A percentile compares a stretch with the other conserved stretches of the same genome.
Conservation (phyloP, 805 yeast genomes). For the Lipomyces oligophaga region DNA sequence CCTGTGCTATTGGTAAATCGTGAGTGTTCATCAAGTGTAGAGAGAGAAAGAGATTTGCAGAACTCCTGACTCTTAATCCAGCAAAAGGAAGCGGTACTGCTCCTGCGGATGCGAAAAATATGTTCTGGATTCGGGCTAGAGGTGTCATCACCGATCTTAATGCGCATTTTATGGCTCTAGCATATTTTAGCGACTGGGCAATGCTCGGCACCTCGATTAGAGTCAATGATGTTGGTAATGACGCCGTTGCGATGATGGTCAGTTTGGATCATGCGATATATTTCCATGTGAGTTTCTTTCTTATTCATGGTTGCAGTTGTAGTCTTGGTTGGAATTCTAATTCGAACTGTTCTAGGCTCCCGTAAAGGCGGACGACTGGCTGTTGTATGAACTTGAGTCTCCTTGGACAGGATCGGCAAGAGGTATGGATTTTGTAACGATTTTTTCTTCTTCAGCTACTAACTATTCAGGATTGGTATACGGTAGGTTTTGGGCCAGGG, state of each 20-base stretch:
- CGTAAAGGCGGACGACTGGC: constrained; percentile 27
- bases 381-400: constrained; percentile 18
- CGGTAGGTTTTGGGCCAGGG: constrained; percentile 13
- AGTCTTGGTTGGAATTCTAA: neutral
- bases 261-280: constrained; percentile 29
- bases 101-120: constrained; percentile 5
- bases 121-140: constrained; percentile 25
- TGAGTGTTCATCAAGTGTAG: no score
- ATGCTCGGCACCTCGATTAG: constrained; percentile 27
- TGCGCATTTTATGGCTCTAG: constrained; percentile 30
- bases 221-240: constrained; percentile 12
- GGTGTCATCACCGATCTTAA: constrained; percentile 17
- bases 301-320: no score
- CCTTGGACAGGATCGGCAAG: constrained; percentile 23
- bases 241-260: constrained; percentile 29
- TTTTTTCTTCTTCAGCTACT: neutral
- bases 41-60: no score
- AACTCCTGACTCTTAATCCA: no score
- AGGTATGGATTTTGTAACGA: constrained; percentile 3
- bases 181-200: constrained; percentile 28
- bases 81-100: no score
- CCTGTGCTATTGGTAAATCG: neutral
- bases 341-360: constrained; percentile 17
- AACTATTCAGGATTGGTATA: constrained; percentile 10
- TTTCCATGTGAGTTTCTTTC: constrained; percentile 18